Conservation (phyloP, 192 early-diverging fungal species). For the Dimargaris cristalligena region DNA sequence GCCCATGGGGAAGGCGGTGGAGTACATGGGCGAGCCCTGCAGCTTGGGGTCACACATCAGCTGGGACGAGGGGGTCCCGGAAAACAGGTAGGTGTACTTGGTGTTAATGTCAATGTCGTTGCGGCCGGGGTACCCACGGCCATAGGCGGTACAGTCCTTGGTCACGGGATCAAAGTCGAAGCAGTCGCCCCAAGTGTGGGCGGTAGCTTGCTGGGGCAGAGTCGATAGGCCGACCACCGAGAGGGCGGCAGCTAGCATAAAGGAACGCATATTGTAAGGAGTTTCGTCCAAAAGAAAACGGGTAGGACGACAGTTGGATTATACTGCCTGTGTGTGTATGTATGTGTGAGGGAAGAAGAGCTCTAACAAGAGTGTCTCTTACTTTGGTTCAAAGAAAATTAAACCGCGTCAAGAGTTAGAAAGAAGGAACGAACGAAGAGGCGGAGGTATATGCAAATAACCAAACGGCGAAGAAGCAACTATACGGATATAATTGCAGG, state of each 20-base stretch:
- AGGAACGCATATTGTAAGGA: background rate
- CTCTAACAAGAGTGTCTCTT: too few relatives aligned
- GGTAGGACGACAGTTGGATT: too few relatives aligned
- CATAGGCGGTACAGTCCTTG: conserved; percentile 26
- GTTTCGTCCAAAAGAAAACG: too few relatives aligned
- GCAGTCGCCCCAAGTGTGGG: conserved; percentile 7
- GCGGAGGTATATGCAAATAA: too few relatives aligned
- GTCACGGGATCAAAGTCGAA: conserved; percentile 22
- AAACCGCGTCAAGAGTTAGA: too few relatives aligned
- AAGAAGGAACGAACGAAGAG: too few relatives aligned
- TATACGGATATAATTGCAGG: too few relatives aligned
- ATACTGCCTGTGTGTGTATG: too few relatives aligned
- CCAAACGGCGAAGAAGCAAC: too few relatives aligned
- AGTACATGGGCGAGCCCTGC: conserved; percentile 19
- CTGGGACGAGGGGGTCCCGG: conserved; percentile 15
- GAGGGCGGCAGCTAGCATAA: background rate
- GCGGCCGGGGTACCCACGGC: conserved; percentile 34
- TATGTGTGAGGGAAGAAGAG: too few relatives aligned
- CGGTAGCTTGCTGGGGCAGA: background rate
- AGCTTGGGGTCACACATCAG: conserved; percentile 30
- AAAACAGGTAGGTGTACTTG: conserved; percentile 34
- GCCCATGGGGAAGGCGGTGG: conserved; percentile 26
- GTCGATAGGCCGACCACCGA: background rate
- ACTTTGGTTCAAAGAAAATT: too few relatives aligned
- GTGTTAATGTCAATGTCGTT: conserved; percentile 25